phyloP scores from a whole-genome alignment of 768 basidiomycete genomes.

The Megacollybia marginata region DNA sequence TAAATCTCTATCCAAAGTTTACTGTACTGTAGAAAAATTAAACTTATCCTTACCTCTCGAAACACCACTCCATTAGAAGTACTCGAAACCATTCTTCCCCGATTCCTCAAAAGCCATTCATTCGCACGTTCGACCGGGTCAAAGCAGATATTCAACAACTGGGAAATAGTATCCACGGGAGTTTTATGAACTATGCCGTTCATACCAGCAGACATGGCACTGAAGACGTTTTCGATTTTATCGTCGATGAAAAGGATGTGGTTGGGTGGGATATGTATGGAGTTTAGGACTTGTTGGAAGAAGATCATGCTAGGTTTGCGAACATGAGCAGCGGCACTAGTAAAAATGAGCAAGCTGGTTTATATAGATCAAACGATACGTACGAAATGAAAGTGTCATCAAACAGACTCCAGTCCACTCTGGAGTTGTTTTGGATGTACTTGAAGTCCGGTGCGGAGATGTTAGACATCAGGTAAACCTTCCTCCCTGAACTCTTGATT shows the following conservation, averaged over 20 bases:
- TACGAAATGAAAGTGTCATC: conserved; percentile 31
- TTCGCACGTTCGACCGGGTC: conserved; percentile 37
- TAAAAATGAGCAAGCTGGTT: conserved; percentile 6
- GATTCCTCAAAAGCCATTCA: conserved; percentile 31
- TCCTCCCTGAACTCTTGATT: conserved; percentile 28
- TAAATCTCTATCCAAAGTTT: conserved; percentile 26
- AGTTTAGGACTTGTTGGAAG: conserved; percentile 40
- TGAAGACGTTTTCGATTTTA: conserved; percentile 49
- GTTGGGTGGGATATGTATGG: conserved; percentile 35
- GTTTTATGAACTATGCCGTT: conserved; percentile 46
- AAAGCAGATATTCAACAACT: conserved; percentile 38
- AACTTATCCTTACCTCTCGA: conserved; percentile 50
- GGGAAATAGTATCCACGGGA: conserved; percentile 29
- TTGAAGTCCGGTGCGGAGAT: conserved; percentile 49
- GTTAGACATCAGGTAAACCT: conserved; percentile 52
- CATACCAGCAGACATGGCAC: conserved; percentile 50
- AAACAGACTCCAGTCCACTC: conserved; percentile 40
- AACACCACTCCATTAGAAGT: conserved; percentile 33
- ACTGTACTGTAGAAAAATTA: conserved; percentile 49
- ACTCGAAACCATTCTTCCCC: conserved; percentile 34
- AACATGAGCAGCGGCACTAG: conserved; percentile 42
- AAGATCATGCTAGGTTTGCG: conserved; percentile 51
- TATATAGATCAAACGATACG: no score
- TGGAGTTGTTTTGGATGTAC: conserved; percentile 31
- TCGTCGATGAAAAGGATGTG: conserved; percentile 52